Evolutionary conservation across 2,329 filamentous ascomycete species (phyloP), one percentile per base, ranked within the genome.

Genomic region (Fusarium multiceps): DNA sequence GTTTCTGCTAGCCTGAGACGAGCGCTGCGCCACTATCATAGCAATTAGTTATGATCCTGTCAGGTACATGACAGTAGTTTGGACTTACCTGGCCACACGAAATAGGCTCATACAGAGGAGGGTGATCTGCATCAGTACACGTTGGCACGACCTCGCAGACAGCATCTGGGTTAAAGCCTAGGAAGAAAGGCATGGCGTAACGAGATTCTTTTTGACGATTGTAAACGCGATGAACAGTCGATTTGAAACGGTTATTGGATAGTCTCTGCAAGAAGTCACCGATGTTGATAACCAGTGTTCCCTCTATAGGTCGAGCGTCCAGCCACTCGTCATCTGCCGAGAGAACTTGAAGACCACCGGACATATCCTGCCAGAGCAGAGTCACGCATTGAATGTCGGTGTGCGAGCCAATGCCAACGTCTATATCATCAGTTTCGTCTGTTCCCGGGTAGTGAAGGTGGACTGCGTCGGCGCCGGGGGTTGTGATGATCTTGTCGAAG

Each of bases 341-440:
- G 6, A 63, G 57, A 4, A 63, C 59, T 13, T 63, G 59, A 2
- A 63, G 21, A 0, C 59, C 59, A 5, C 59, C 59, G 0, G 59
- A 63, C 59, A 63, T 63, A 4, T 63, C 59, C n/a, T 63, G 59
- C 59, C 59, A 63, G 4, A 62, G 59, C 6, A 62, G n/a, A 25
- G 59, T 63, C 18, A 63, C 41, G 27, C 59, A 63, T 8, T 63
- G 59, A 1, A 63, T 63, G 1, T 63, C 59, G 0, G 59, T 63
- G 11, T 63, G 59, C 1, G 59, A 62, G 16, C 57, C 59, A 10
- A 63, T 63, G 0, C 59, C 59, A 1, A 63, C 59, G 2, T 63
- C 59, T 3, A 62, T 23, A 7, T 62, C 57, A 0, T 63, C 41
- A 0, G 41, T 20, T 7, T 28, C 37, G 6, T 63, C 57, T 0